Evolutionary conservation across 345 rosid genomes (phyloP).

Genomic region (Hibiscus trionum): DNA sequence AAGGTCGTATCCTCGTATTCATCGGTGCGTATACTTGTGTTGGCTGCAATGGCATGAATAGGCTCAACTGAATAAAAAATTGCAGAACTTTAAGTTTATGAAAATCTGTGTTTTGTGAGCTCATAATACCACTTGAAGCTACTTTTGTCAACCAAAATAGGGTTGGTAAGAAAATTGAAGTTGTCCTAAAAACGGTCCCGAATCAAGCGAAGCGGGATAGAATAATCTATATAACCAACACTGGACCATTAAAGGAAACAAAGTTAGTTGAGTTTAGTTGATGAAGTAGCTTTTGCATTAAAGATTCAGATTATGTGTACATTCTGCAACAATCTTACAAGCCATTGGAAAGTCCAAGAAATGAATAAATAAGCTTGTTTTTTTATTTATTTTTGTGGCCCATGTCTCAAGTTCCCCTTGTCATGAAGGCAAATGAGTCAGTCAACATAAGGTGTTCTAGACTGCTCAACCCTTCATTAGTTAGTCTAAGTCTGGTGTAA

Average conservation of each 20-base stretch:
- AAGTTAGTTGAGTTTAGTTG: conserved; percentile 15
- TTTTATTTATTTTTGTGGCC: neutral
- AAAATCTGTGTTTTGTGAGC: neutral
- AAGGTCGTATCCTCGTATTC: neutral
- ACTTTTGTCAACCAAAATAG: neutral
- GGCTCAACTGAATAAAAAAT: neutral
- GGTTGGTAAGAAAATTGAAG: neutral
- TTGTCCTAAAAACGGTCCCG: conserved; percentile 7
- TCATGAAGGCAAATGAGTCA: neutral
- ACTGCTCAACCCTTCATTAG: neutral
- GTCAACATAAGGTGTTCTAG: neutral
- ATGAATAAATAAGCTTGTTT: neutral
- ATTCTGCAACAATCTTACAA: neutral
- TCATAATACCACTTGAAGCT: neutral
- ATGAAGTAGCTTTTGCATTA: conserved; percentile 15
- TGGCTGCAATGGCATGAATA: neutral
- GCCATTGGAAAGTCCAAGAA: neutral
- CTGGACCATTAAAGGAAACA: neutral
- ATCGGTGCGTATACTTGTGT: neutral
- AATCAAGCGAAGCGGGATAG: neutral
- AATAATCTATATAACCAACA: neutral
- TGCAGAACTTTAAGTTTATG: neutral
- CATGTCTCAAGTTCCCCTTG: conserved; percentile 1
- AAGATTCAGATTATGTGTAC: conserved; percentile 5
- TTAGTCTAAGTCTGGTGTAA: neutral